Conservation (phyloP, 345 rosid genomes). For the Populus davidiana region DNA sequence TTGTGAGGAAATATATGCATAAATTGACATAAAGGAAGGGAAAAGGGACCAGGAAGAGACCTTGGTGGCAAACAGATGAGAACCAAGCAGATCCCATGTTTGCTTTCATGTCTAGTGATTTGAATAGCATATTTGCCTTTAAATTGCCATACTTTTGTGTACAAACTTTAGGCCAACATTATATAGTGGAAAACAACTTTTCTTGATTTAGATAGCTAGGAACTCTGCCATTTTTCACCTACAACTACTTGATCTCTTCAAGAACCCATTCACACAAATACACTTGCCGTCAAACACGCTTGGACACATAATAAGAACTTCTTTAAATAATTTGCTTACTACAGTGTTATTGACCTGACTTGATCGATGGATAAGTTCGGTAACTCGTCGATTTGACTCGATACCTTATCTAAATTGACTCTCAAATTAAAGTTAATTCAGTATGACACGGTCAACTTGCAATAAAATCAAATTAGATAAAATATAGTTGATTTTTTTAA, state of each 20-base stretch:
- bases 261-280: neutral
- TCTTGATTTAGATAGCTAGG: slow-evolving; percentile 28
- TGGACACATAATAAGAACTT: neutral
- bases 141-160: slow-evolving; percentile 19
- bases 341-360: too few species aligned
- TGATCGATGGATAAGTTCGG: too few species aligned
- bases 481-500: too few species aligned
- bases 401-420: accelerated
- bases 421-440: neutral
- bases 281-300: neutral
- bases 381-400: too few species aligned
- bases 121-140: slow-evolving; percentile 49
- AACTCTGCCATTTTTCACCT: neutral
- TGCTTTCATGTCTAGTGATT: slow-evolving; percentile 48
- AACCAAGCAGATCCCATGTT: slow-evolving; percentile 44
- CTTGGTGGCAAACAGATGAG: slow-evolving; percentile 55
- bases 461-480: too few species aligned
- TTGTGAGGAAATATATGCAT: neutral
- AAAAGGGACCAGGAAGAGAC: slow-evolving; percentile 38
- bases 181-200: slow-evolving; percentile 54
- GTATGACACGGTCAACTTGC: too few species aligned
- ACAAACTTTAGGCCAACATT: slow-evolving; percentile 50
- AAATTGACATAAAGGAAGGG: slow-evolving; percentile 7
- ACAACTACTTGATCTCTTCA: neutral
- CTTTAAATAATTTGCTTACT: neutral